These are phyloP conservation scores for Lumnitzera littorea DNA, from an alignment of 345 rosid genomes.

Conservation along the genomic window DNA sequence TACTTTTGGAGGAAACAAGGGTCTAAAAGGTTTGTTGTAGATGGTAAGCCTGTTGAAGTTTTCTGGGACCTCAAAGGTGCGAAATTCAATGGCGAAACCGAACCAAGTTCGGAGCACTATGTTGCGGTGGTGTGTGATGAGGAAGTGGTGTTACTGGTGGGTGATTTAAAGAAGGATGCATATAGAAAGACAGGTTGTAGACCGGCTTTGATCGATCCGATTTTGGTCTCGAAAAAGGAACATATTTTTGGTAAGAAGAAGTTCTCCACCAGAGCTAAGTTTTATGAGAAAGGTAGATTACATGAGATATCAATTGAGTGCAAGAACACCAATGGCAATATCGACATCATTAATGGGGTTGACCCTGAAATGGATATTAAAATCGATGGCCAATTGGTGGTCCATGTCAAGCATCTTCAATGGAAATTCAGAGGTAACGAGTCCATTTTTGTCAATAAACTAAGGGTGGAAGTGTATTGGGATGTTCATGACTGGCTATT, in stretches of 20 bases:
- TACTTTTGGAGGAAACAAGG: constrained; percentile 80
- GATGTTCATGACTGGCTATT: constrained; percentile 80
- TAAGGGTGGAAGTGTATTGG: constrained; percentile 59
- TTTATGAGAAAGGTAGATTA: constrained; percentile 38
- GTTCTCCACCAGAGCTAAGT: constrained; percentile 40
- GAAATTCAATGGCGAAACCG: constrained; percentile 61
- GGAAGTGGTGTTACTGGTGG: constrained; percentile 74
- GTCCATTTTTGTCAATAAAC: constrained; percentile 36
- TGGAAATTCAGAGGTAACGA: constrained; percentile 83
- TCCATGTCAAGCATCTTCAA: constrained; percentile 64
- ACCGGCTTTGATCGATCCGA: constrained; percentile 60
- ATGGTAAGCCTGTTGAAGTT: constrained; percentile 45
- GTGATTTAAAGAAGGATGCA: constrained; percentile 74
- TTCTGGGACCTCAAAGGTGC: constrained; percentile 63
- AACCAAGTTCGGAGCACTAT: constrained; percentile 57
- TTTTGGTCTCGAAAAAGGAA: constrained; percentile 55
- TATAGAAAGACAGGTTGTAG: constrained; percentile 58
- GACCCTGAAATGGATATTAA: constrained; percentile 65
- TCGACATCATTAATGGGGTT: constrained; percentile 14
- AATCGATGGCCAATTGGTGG: constrained; percentile 48
- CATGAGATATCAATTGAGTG: constrained; percentile 64
- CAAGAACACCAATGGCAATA: constrained; percentile 23
- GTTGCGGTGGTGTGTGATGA: constrained; percentile 75
- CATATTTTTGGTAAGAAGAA: constrained; percentile 62
- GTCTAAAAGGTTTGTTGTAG: constrained; percentile 36